These are phyloP conservation scores for Penicillium thymicola DNA, from an alignment of 2,329 filamentous ascomycete species.

Conservation along the genomic window DNA sequence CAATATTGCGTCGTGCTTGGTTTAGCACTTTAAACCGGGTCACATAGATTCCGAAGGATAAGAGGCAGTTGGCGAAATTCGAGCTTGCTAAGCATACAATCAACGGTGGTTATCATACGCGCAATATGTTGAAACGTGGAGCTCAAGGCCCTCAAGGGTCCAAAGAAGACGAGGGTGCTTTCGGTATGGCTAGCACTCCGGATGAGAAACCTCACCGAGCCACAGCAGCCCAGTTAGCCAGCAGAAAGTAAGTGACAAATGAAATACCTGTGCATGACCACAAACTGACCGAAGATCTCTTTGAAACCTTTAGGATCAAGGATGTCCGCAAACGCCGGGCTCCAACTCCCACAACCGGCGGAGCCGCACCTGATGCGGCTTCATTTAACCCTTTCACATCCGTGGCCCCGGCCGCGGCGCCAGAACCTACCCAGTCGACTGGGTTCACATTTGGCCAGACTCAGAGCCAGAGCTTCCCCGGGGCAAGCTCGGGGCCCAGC, in stretches of 20 bases:
- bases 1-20: neutral
- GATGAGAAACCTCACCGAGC: constrained; percentile 50
- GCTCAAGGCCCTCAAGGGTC: constrained; percentile 36
- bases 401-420: constrained; percentile 9
- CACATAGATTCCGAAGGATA: neutral
- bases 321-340: constrained; percentile 20
- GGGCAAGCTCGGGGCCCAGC: constrained; percentile 12
- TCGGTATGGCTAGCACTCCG: constrained; percentile 37
- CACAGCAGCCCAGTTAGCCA: constrained; percentile 54
- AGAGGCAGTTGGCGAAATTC: neutral
- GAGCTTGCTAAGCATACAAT: constrained; percentile 2
- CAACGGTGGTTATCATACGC: neutral
- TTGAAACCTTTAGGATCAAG: constrained; percentile 27
- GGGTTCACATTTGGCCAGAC: constrained; percentile 21
- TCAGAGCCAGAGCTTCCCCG: constrained; percentile 25
- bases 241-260: constrained; percentile 51
- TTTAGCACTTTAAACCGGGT: neutral
- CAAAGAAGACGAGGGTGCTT: constrained; percentile 32
- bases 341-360: constrained; percentile 15
- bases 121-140: constrained; percentile 40
- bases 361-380: constrained; percentile 6
- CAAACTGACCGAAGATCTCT: constrained; percentile 2
- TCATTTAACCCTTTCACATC: constrained; percentile 11
- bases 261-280: neutral
- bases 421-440: constrained; percentile 11